Evolutionary conservation across 192 early-diverging fungal species (phyloP), one percentile per base, ranked within the genome.

Genomic region (Coemansia sp.): DNA sequence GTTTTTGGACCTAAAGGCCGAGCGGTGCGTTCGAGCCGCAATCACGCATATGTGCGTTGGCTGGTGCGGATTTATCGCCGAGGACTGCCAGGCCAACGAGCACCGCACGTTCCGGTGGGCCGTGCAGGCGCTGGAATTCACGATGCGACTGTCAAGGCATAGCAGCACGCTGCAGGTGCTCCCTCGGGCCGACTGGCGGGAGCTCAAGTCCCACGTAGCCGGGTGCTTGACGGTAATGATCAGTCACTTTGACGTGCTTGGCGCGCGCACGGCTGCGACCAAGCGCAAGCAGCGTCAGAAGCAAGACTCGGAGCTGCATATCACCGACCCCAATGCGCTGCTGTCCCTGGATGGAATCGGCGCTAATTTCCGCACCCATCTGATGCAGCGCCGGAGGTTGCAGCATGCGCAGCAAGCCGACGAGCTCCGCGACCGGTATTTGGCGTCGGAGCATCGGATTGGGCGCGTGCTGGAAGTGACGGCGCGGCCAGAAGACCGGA

Each of bases 41-140:
- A 71, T 95, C 32, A 68, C 90, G 19, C 82, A 83, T 4, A 82
- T 95, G 55, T 83, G 89, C 13, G 90, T 91, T n/a, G 88, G 91
- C 47, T 95, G 93, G 93, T 86, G 90, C 53, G 87, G 88, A 51
- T 95, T 95, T 65, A 90, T 93, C 48, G 87, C 85, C 30, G 86
- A 89, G 60, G 90, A 95, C 63, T 91, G 91, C 66, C 78, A 84
- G 56, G 89, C 88, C 8, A 87, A 86, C 24, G 90, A 93, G 58
- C 81, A 90, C 20, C 85, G 87, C 29, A 91, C 90, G 6, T 91
- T 90, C 82, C 81, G 89, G 46, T 92, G 91, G 93, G 88, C 88
- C 4, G 88, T 95, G 34, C 71, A 85, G 47, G 93, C 92, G 4
- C 80, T 95, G 2, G 90, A 93, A 69, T 90, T 91, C 65, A 89